These are phyloP conservation scores for Scutellaria baicalensis DNA, from an alignment of 257 asterid species.

Conservation along the genomic window DNA sequence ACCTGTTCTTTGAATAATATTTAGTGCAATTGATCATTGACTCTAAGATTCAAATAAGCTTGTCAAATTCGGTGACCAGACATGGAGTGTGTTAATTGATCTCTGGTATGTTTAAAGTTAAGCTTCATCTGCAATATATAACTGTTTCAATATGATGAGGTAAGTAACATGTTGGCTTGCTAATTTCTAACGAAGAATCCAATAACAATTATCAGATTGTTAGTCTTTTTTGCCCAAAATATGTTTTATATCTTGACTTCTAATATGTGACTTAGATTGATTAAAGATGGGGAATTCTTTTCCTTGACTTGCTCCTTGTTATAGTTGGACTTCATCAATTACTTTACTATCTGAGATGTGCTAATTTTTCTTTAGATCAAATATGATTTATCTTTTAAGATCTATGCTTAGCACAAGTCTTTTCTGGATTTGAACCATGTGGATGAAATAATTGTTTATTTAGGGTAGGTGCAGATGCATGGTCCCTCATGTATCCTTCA, in stretches of 20 bases:
- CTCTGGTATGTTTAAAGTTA: not conserved
- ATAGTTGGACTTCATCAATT: not conserved
- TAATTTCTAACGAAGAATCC: not conserved
- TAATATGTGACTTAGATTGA: not conserved
- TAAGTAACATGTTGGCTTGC: not conserved
- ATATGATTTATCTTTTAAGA: not conserved
- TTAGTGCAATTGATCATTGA: not conserved
- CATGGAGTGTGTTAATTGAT: not conserved
- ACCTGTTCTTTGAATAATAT: constrained; percentile 5
- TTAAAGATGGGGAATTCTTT: not conserved
- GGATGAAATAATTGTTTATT: constrained; percentile 7
- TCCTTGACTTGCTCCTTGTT: not conserved
- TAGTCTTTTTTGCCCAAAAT: not conserved
- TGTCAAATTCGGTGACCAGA: not conserved
- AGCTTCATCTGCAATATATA: not conserved
- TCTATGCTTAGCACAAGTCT: not conserved
- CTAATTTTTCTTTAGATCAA: not conserved
- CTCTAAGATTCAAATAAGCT: not conserved
- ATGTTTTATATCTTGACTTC: not conserved
- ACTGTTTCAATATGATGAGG: not conserved
- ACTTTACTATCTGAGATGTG: not conserved
- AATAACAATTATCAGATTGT: not conserved
- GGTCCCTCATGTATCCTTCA: constrained; percentile 95
- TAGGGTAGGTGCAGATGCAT: constrained; percentile 90
- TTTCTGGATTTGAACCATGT: constrained; percentile 6